These are phyloP conservation scores for Ichthyophthirius multifiliis DNA, from an alignment of 169 alveolate species.

Conservation along the genomic window DNA sequence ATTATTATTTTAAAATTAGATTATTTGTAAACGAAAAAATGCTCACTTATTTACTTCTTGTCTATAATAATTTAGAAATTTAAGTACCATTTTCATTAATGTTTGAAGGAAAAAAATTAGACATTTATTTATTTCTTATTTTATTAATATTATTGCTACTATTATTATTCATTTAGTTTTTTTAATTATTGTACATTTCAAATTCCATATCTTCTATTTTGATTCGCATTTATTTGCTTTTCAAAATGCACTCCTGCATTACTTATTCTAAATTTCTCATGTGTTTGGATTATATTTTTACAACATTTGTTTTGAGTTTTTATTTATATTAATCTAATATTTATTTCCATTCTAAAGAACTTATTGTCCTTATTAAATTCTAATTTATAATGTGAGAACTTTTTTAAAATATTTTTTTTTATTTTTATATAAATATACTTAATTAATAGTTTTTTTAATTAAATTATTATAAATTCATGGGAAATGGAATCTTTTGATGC, in stretches of 20 bases:
- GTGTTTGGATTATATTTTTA: not conserved
- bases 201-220: slow-evolving; percentile 11
- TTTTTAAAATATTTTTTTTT: not conserved
- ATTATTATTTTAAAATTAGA: no score
- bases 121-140: no score
- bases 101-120: no score
- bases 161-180: no score
- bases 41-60: no score
- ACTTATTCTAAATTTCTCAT: not conserved
- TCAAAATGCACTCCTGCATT: not conserved
- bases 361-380: slow-evolving; percentile 10
- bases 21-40: no score
- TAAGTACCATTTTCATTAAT: no score
- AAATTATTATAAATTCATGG: not conserved
- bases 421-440: not conserved
- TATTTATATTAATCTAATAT: slow-evolving; percentile 1
- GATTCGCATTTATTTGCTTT: not conserved
- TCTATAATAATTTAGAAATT: no score
- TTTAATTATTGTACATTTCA: not conserved
- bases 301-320: not conserved
- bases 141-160: no score
- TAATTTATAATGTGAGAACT: slow-evolving; percentile 14
- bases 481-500: not conserved
- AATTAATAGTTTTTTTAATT: not conserved
- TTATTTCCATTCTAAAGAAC: slow-evolving; percentile 15